Percentiles rank a stretch among this genome's conserved stretches.
Evolutionary conservation across 75 land plant genomes (phyloP).

Genomic region (Larix kaempferi): DNA sequence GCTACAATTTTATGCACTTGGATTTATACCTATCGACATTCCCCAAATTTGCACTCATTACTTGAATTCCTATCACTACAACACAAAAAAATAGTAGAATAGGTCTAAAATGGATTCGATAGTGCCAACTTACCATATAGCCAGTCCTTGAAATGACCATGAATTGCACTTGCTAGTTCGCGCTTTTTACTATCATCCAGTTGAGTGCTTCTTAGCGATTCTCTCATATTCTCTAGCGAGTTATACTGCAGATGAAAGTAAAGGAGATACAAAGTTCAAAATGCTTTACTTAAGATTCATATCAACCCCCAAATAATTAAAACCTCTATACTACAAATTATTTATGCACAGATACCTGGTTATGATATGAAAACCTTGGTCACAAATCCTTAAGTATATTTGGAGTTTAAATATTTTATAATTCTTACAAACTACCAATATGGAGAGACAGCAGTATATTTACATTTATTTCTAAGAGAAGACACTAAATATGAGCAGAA

Average conservation of each 20-base stretch:
- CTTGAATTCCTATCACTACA: too few species aligned
- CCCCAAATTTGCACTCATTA: too few species aligned
- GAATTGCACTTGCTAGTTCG: conserved; percentile 78
- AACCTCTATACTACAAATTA: not conserved
- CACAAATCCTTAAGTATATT: not conserved
- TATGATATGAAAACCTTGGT: not conserved
- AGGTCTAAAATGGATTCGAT: not conserved
- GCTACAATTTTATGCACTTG: too few species aligned
- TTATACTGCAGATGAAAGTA: conserved; percentile 43
- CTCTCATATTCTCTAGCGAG: conserved; percentile 57
- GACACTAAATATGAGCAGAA: not conserved
- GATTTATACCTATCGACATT: too few species aligned
- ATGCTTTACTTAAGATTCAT: not conserved
- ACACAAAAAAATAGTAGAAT: not conserved
- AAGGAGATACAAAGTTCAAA: not conserved
- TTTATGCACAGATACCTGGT: conserved; percentile 2
- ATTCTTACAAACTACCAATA: not conserved
- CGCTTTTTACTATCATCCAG: conserved; percentile 79
- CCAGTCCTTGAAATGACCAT: conserved; percentile 94
- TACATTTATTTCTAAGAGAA: not conserved
- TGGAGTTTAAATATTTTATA: not conserved
- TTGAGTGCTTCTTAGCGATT: conserved; percentile 56
- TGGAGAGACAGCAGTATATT: not conserved
- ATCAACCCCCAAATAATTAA: not conserved
- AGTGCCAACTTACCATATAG: conserved; percentile 63